These are phyloP conservation scores for Saccharum officinarum DNA, from an alignment of 176 grass and related monocot species.

Conservation along the genomic window DNA sequence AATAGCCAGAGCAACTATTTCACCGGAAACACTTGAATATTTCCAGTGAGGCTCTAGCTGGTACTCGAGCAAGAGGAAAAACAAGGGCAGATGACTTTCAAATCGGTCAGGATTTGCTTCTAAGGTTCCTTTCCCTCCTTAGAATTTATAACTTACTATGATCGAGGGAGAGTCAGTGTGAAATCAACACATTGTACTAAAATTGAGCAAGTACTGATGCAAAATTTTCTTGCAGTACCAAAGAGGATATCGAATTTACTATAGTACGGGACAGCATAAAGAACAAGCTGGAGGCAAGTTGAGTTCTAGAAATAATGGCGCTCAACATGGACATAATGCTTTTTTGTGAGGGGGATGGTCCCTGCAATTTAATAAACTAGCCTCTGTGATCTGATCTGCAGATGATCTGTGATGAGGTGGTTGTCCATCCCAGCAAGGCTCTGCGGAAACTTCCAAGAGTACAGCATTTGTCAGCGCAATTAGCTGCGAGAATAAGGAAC, in stretches of 20 bases:
- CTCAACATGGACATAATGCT: slow-evolving; percentile 7
- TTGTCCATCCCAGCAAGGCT: slow-evolving; percentile 81
- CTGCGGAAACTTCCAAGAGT: slow-evolving; percentile 95
- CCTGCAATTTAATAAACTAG: slow-evolving; percentile 29
- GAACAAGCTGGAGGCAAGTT: slow-evolving; percentile 81
- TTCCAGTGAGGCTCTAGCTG: slow-evolving; percentile 97
- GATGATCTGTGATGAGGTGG: slow-evolving; percentile 86
- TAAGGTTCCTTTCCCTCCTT: slow-evolving; percentile 58
- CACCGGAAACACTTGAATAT: slow-evolving; percentile 88
- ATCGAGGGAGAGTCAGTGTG: not conserved
- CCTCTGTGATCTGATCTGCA: slow-evolving; percentile 39
- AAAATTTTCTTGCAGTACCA: slow-evolving; percentile 55
- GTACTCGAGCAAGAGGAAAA: slow-evolving; percentile 80
- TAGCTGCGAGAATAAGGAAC: slow-evolving; percentile 70
- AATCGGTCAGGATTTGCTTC: slow-evolving; percentile 90
- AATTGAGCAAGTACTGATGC: slow-evolving; percentile 10
- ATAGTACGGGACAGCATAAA: slow-evolving; percentile 90
- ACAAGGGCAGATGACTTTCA: slow-evolving; percentile 70
- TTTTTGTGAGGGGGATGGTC: not conserved
- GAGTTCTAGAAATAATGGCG: slow-evolving; percentile 19
- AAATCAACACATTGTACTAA: slow-evolving; percentile 1
- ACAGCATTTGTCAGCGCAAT: slow-evolving; percentile 83
- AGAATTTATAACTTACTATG: not conserved
- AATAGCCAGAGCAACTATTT: slow-evolving; percentile 99
- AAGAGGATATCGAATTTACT: slow-evolving; percentile 93